Conservation (phyloP, 164 flowering plant species). For the Santalum album region DNA sequence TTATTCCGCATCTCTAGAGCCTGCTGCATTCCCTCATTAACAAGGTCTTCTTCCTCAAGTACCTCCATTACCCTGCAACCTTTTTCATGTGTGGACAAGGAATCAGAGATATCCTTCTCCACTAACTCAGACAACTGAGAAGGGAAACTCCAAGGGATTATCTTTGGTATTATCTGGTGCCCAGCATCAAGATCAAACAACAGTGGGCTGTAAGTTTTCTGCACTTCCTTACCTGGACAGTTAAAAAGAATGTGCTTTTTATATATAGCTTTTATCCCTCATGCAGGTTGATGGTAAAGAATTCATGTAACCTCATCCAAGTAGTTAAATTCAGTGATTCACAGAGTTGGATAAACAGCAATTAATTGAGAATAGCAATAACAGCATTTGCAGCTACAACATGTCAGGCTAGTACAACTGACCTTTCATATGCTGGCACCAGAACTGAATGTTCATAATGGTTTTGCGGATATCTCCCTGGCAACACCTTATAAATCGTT, state of each 20-base stretch:
- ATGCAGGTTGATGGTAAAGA: too few species aligned
- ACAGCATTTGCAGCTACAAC: too few species aligned
- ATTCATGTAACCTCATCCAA: too few species aligned
- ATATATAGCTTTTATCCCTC: background rate
- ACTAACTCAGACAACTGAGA: constrained; percentile 60
- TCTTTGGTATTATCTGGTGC: constrained; percentile 48
- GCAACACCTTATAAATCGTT: constrained; percentile 44
- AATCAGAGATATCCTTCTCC: constrained; percentile 51
- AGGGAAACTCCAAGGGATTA: constrained; percentile 59
- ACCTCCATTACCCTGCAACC: constrained; percentile 14
- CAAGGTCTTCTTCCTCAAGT: constrained; percentile 16
- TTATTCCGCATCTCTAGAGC: constrained; percentile 10
- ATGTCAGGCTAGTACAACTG: background rate
- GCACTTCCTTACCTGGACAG: constrained; percentile 30
- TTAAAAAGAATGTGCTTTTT: constrained; percentile 1
- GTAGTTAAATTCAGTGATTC: too few species aligned
- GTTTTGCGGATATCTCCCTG: constrained; percentile 81
- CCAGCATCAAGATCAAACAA: constrained; percentile 57
- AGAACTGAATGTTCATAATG: constrained; percentile 82
- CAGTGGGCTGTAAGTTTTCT: constrained; percentile 22
- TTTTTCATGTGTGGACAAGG: constrained; percentile 36
- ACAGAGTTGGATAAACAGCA: too few species aligned
- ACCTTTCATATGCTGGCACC: constrained; percentile 75
- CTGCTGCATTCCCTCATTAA: constrained; percentile 14
- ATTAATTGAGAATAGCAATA: too few species aligned